These are phyloP conservation scores for Wickerhamomyces sydowiorum DNA, from an alignment of 805 yeast genomes.

Conservation along the genomic window DNA sequence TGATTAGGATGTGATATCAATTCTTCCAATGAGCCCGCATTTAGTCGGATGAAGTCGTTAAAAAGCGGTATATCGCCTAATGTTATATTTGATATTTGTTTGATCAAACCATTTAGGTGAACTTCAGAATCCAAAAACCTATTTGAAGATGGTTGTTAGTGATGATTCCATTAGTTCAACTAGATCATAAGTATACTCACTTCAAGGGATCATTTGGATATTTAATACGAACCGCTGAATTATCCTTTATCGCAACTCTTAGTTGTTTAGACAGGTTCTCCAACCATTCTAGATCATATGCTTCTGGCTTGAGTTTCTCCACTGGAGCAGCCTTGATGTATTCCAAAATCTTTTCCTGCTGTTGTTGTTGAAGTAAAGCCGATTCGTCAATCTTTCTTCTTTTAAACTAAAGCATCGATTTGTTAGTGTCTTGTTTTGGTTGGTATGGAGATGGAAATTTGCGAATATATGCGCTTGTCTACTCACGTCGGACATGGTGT, in stretches of 20 bases:
- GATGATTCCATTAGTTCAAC: neutral
- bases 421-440: neutral
- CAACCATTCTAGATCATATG: constrained; percentile 12
- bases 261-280: constrained; percentile 2
- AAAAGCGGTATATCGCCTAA: constrained; percentile 8
- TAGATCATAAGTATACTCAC: neutral
- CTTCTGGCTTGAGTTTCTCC: neutral
- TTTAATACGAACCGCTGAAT: constrained; percentile 7
- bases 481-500: neutral
- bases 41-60: neutral
- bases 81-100: constrained; percentile 14
- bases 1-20: constrained; percentile 13
- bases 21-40: neutral
- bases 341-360: neutral
- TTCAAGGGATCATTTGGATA: constrained; percentile 12
- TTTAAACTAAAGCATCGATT: neutral
- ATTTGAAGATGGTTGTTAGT: neutral
- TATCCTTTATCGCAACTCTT: constrained; percentile 1
- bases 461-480: neutral
- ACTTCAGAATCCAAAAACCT: constrained; percentile 14
- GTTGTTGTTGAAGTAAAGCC: neutral
- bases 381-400: neutral
- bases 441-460: too few relatives aligned
- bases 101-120: constrained; percentile 7
- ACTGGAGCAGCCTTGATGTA: neutral